phyloP scores from a whole-genome alignment of 768 basidiomycete genomes.

The Russula abietina region DNA sequence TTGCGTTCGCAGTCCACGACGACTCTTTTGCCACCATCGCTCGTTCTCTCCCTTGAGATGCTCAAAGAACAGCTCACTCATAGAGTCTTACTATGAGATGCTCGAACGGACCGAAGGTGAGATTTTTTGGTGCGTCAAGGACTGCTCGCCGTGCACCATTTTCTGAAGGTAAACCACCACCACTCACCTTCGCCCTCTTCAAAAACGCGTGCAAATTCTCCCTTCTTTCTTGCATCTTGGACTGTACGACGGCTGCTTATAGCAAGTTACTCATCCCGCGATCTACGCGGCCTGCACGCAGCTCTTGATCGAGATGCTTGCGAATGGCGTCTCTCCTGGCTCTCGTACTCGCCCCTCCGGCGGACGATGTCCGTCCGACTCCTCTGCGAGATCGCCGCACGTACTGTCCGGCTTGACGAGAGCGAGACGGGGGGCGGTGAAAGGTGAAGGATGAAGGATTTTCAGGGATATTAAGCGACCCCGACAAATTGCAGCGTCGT shows the following conservation, averaged over 20 bases:
- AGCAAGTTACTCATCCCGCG: slow-evolving; percentile 83
- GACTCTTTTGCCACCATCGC: no score
- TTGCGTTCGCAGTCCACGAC: no score
- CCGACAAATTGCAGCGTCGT: neutral
- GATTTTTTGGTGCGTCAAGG: no score
- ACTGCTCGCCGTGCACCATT: slow-evolving; percentile 38
- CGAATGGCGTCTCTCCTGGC: slow-evolving; percentile 69
- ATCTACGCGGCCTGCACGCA: slow-evolving; percentile 66
- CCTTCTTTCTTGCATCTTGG: slow-evolving; percentile 77
- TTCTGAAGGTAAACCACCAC: slow-evolving; percentile 25
- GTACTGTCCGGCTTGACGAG: slow-evolving; percentile 49
- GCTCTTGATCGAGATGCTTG: slow-evolving; percentile 79
- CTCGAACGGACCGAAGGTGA: no score
- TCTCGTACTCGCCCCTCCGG: slow-evolving; percentile 48
- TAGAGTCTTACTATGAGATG: no score
- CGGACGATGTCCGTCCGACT: slow-evolving; percentile 61
- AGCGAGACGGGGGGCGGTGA: slow-evolving; percentile 35
- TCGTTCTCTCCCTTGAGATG: no score
- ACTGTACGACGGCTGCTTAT: slow-evolving; percentile 82
- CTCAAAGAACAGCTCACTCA: no score
- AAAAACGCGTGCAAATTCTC: slow-evolving; percentile 69
- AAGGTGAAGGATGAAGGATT: slow-evolving; percentile 45
- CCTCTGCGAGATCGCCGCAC: slow-evolving; percentile 55
- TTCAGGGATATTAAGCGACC: slow-evolving; percentile 45
- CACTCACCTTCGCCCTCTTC: no score